These are phyloP conservation scores for Saccharum hybrid DNA, from an alignment of 202 grass and related monocot genomes.

Conservation along the genomic window DNA sequence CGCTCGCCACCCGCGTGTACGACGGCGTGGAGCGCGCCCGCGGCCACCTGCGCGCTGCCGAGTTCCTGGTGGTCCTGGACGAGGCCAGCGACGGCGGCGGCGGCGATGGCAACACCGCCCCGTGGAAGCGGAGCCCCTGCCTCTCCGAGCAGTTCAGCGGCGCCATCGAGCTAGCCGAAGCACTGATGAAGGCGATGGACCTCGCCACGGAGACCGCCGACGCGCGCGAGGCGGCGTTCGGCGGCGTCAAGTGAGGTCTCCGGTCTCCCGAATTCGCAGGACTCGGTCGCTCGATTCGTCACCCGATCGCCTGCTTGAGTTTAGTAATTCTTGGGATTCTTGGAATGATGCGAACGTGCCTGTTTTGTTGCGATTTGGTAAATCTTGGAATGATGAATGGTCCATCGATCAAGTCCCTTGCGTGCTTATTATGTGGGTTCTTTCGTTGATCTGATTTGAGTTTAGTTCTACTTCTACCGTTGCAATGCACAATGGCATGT, in stretches of 20 bases:
- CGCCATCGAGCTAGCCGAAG: background rate
- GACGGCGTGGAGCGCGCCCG: slow-evolving; percentile 24
- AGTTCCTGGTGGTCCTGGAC: background rate
- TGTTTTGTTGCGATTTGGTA: background rate
- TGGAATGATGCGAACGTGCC: background rate
- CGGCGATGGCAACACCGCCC: background rate
- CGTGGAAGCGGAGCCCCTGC: slow-evolving; percentile 1
- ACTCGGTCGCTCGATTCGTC: background rate
- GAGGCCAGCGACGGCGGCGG: background rate
- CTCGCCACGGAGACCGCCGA: background rate
- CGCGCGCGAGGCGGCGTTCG: slow-evolving; percentile 31
- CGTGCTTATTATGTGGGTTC: background rate
- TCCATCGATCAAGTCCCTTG: background rate
- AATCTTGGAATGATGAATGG: background rate
- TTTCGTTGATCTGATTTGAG: background rate
- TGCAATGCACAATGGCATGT: background rate
- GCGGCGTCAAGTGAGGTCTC: background rate
- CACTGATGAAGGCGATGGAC: background rate
- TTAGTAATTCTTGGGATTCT: background rate
- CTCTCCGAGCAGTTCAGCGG: background rate
- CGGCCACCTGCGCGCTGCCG: slow-evolving; percentile 36
- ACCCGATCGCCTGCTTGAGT: background rate
- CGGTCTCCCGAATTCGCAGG: background rate
- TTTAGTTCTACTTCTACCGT: background rate
- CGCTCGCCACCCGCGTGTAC: background rate